These are phyloP conservation scores for Lolium multiflorum DNA, from an alignment of 176 grass and related monocot species.

Conservation along the genomic window DNA sequence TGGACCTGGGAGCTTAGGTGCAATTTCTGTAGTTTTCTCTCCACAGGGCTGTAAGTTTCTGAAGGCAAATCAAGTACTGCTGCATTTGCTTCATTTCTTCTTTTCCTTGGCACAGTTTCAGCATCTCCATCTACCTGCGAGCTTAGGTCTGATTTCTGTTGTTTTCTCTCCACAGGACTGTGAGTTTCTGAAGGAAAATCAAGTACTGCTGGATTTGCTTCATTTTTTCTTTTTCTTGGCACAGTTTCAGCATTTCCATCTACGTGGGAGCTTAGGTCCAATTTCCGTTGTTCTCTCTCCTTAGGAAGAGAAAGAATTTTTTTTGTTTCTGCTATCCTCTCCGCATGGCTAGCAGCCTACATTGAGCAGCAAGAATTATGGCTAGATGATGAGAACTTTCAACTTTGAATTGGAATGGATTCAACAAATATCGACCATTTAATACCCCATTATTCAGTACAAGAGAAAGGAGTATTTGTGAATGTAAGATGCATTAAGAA, in stretches of 20 bases:
- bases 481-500: not conserved
- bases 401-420: slow-evolving; percentile 25
- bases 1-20: slow-evolving; percentile 39
- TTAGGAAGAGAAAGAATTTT: slow-evolving; percentile 37
- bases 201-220: slow-evolving; percentile 26
- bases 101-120: slow-evolving; percentile 34
- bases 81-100: slow-evolving; percentile 33
- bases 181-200: slow-evolving; percentile 43
- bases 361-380: slow-evolving; percentile 49
- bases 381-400: slow-evolving; percentile 10
- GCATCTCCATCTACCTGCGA: slow-evolving; percentile 36
- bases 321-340: slow-evolving; percentile 63
- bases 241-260: slow-evolving; percentile 13
- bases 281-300: slow-evolving; percentile 47
- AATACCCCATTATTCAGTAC: not conserved
- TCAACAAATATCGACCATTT: slow-evolving; percentile 24
- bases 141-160: slow-evolving; percentile 33
- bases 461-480: slow-evolving; percentile 14
- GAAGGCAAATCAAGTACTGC: slow-evolving; percentile 37
- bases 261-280: slow-evolving; percentile 36
- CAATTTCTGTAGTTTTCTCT: slow-evolving; percentile 48
- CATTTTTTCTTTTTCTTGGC: slow-evolving; percentile 43
- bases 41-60: slow-evolving; percentile 37
- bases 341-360: slow-evolving; percentile 60
- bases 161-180: slow-evolving; percentile 48